Evolutionary conservation across 2,329 filamentous ascomycete species (phyloP).

Genomic region (Mariannaea elegans): DNA sequence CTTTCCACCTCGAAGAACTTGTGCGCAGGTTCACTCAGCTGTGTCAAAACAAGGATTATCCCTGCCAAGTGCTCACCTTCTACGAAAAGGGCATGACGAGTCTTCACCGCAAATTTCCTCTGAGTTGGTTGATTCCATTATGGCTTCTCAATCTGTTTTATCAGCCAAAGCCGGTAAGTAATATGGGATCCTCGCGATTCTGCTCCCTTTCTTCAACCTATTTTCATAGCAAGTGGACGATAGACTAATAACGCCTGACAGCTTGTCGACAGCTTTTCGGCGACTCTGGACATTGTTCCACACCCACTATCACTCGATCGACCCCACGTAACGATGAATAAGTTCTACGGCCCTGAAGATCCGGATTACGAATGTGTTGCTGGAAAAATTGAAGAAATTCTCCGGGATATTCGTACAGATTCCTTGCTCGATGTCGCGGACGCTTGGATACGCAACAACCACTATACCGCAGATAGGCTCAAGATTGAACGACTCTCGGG

Average conservation of each 20-base stretch:
- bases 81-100: not conserved
- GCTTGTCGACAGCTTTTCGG: not conserved
- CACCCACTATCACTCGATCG: not conserved
- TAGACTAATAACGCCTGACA: not conserved
- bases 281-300: not conserved
- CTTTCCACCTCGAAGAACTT: not conserved
- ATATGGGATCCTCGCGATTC: too few species aligned
- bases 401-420: not conserved
- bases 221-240: too few species aligned
- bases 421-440: constrained; percentile 25
- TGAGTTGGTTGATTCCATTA: too few species aligned
- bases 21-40: not conserved
- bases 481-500: constrained; percentile 48
- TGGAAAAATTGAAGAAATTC: not conserved
- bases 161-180: not conserved
- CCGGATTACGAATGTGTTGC: not conserved
- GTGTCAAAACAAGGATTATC: not conserved
- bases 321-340: not conserved
- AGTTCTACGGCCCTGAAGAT: not conserved
- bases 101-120: not conserved
- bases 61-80: not conserved
- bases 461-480: constrained; percentile 38
- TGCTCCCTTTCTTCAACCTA: not conserved
- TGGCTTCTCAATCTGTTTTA: not conserved
- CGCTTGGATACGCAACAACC: constrained; percentile 32